phyloP scores from a whole-genome alignment of 352 stramenopile genomes.

The Phytophthora sansomeana region DNA sequence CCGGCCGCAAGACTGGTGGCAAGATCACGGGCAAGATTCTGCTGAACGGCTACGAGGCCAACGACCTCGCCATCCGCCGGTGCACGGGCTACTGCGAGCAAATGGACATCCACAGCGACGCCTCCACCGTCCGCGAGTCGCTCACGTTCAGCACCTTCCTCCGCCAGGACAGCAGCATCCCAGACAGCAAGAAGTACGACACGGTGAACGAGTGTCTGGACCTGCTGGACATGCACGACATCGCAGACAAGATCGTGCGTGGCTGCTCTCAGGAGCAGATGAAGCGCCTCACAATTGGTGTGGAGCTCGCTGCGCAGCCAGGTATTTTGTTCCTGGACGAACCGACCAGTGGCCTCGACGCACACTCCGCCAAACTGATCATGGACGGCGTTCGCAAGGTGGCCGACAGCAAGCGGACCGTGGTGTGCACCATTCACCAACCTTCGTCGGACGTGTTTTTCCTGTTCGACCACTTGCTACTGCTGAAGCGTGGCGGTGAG shows the following conservation, averaged over 20 bases:
- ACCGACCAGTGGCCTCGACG: constrained; percentile 83
- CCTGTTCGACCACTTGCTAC: no score
- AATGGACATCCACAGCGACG: no score
- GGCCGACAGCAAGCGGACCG: no score
- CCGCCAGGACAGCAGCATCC: constrained; percentile 38
- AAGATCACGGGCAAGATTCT: constrained; percentile 65
- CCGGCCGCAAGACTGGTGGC: constrained; percentile 49
- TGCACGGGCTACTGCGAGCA: no score
- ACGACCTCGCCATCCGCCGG: constrained; percentile 50
- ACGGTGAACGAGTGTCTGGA: constrained; percentile 45
- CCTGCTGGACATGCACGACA: constrained; percentile 45
- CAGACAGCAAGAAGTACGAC: constrained; percentile 48
- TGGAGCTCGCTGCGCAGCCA: constrained; percentile 78
- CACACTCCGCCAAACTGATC: constrained; percentile 77
- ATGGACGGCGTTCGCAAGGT: constrained; percentile 84
- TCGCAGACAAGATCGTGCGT: constrained; percentile 47
- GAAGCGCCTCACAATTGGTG: constrained; percentile 56
- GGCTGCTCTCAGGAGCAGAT: constrained; percentile 48
- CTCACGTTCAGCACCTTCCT: constrained; percentile 37
- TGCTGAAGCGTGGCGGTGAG: constrained; percentile 61
- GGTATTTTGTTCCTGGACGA: constrained; percentile 84
- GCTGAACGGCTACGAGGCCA: constrained; percentile 48
- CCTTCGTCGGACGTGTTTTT: no score
- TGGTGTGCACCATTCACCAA: no score
- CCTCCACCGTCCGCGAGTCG: constrained; percentile 81